Base-by-base conservation (phyloP, 176 grass and related monocot species). In the Oryza brachyantha region DNA sequence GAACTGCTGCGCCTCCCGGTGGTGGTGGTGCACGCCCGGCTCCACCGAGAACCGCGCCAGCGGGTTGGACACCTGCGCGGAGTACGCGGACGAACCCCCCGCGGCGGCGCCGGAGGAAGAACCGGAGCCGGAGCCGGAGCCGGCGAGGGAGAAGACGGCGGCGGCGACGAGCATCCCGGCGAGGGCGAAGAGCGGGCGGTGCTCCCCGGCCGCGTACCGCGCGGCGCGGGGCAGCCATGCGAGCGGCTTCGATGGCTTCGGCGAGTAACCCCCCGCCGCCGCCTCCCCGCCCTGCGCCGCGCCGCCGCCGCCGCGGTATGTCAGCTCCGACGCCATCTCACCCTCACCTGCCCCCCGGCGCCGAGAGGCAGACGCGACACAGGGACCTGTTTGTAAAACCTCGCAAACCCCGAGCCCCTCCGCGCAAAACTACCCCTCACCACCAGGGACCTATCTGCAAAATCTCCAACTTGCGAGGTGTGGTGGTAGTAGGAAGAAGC, bases 321-420 rank as follows among this genome's bases (percentile, higher is more conserved):
- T 93, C 25, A 97, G 90, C 88, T 97, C 93, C 58, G 93, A 97
- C 36, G 93, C 90, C 93, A 97, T 97, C 57, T 41, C 63, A 3
- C 43, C 17, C 3, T 36, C 35, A 0, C 35, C 35, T n/a, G 39
- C 12, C 46, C 7, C 16, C 8, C 46, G 46, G 14, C 22, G 39
- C 67, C 3, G 39, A 29, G 39, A 81, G 2, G 39, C n/a, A n/a
- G n/a, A n/a, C n/a, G n/a, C n/a, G n/a, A n/a, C n/a, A n/a, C n/a
- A 29, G 40, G 84, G 76, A 65, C 29, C 50, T 5, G 8, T 39
- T 17, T 29, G 45, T 0, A n/a, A 73, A 64, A 34, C 5, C 3
- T 1, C 4, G n/a, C 14, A 1, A 52, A 42, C 24, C 17, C 3
- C 6, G 8, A 19, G 61, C 19, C 3, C 25, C 52, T 19, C 14